Evolutionary conservation across 116 monocot species (phyloP), one percentile per base, ranked within the genome.

Genomic region (Iris pallida): DNA sequence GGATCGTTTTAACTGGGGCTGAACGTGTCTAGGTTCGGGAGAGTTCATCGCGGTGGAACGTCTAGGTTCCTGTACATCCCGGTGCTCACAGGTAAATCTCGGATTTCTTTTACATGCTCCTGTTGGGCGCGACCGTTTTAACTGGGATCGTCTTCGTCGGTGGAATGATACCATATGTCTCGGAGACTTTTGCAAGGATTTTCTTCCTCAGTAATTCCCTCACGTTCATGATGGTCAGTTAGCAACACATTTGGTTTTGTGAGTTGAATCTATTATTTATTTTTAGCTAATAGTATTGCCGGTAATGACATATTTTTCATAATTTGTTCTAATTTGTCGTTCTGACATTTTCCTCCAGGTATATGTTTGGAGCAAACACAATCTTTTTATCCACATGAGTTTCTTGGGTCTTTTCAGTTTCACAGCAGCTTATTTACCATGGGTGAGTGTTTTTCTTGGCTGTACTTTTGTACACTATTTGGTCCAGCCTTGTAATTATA

Each of bases 361-460:
- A 16, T 98, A 98, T 76, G 98, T 98, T 2, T 98, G 98, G 98
- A 98, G 98, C 74, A 98, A 98, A 76, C 98, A 98, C 56, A 98
- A 93, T 73, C 98, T 93, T 20, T 86, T 75, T 69, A 86, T 90
- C 61, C 87, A 87, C 62, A 98, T 98, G 98, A 98, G 93, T 56
- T 98, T 98, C 78, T 79, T 98, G 59, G 98, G 98, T 18, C 86
- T 98, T 20, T 98, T 98, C 77, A 98, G 87, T 47, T 98, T 98
- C 52, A 90, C 93, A 19, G 98, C 98, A 40, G 93, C 87, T 64
- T 90, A 98, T 74, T 85, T 98, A 47, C 98, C 98, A 68, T 98
- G 98, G 98, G 98, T 97, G 19, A 90, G 92, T 83, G 13, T 14
- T 19, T 63, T 20, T 74, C 10, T 53, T 51, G 46, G 40, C 16